These are phyloP conservation scores for Penicillium sp. DNA, from an alignment of 2,329 filamentous ascomycete species.

Conservation along the genomic window DNA sequence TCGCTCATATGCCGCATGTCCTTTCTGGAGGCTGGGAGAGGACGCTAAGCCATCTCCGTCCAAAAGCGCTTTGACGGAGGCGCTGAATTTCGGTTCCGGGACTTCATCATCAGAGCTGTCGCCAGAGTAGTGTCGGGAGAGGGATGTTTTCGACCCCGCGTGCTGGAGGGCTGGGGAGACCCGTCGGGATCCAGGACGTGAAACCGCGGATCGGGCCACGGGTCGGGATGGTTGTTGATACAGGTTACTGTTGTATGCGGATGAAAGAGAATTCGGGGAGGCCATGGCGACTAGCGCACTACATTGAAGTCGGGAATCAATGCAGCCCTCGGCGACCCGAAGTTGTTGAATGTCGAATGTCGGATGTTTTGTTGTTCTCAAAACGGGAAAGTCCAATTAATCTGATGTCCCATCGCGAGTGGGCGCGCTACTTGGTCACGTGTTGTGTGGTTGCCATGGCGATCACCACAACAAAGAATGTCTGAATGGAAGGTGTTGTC, in stretches of 20 bases:
- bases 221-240: slow-evolving; percentile 38
- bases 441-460: slow-evolving; percentile 18
- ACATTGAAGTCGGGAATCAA: slow-evolving; percentile 31
- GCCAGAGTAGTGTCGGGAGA: slow-evolving; percentile 48
- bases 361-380: slow-evolving; percentile 27
- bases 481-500: background rate
- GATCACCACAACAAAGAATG: slow-evolving; percentile 22
- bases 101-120: slow-evolving; percentile 96
- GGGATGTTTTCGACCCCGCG: slow-evolving; percentile 18
- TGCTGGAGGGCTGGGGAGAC: slow-evolving; percentile 31
- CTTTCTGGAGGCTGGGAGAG: slow-evolving; percentile 44
- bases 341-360: slow-evolving; percentile 22
- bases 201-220: slow-evolving; percentile 38
- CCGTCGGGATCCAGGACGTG: slow-evolving; percentile 35
- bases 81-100: slow-evolving; percentile 85
- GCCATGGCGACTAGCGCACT: slow-evolving; percentile 29
- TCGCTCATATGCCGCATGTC: slow-evolving; percentile 26
- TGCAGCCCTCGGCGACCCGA: slow-evolving; percentile 21
- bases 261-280: slow-evolving; percentile 40
- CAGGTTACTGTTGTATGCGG: slow-evolving; percentile 36
- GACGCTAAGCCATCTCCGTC: slow-evolving; percentile 53
- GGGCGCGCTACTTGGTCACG: slow-evolving; percentile 19
- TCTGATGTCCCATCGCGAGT: slow-evolving; percentile 15
- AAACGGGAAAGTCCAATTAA: slow-evolving; percentile 11
- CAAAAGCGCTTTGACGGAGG: slow-evolving; percentile 82